Evolutionary conservation across 495 filamentous ascomycete species (phyloP).

Genomic region (Penicillium lividum): DNA sequence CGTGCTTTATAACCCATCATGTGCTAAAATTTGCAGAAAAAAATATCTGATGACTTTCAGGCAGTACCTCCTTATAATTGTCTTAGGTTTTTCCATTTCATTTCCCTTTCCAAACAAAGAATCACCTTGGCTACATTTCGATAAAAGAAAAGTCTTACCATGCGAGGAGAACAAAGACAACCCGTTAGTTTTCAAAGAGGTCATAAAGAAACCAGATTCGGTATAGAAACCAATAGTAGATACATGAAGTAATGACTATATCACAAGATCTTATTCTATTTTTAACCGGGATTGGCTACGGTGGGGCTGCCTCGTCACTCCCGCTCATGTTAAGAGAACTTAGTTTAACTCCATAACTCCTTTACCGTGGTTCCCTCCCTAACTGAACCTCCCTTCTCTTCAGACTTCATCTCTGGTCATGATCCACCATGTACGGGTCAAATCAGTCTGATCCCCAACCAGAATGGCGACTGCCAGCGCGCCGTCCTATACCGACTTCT

Average conservation of each 20-base stretch:
- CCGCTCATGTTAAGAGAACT: neutral
- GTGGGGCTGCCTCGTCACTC: neutral
- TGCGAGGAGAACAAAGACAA: neutral
- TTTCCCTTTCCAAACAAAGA: neutral
- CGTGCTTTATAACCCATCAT: neutral
- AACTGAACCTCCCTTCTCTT: neutral
- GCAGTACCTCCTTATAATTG: neutral
- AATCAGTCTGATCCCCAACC: slow-evolving; percentile 30
- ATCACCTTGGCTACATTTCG: neutral
- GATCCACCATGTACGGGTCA: slow-evolving; percentile 32
- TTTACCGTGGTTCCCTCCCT: neutral
- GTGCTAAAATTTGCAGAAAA: too few relatives aligned
- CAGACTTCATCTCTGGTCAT: slow-evolving; percentile 1
- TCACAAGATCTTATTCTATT: neutral
- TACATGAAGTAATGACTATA: too few relatives aligned
- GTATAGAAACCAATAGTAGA: neutral
- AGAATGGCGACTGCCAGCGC: slow-evolving; percentile 44
- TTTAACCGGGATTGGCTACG: neutral
- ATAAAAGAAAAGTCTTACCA: neutral
- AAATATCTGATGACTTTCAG: neutral
- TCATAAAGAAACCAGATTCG: neutral
- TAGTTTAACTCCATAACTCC: neutral
- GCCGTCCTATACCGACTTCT: slow-evolving; percentile 19
- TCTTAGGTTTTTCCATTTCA: neutral
- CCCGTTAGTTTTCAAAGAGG: neutral